phyloP scores from a whole-genome alignment of 2,329 filamentous ascomycete species.

The Escovopsis sp. region DNA sequence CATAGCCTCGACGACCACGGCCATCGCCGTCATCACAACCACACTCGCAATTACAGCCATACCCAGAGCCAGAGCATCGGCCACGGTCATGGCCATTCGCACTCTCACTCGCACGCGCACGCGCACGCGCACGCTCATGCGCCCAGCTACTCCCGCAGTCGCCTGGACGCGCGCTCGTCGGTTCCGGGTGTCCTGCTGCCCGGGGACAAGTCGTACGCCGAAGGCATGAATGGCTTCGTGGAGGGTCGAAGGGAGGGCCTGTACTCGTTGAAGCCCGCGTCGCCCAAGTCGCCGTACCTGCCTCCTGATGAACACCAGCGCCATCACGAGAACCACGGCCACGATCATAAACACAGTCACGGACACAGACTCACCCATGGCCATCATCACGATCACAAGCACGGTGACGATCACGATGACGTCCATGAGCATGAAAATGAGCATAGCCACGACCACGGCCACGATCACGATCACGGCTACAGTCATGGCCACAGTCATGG shows the following conservation, averaged over 20 bases:
- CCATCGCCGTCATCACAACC: conserved; percentile 13
- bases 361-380: conserved; percentile 8
- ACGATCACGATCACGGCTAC: conserved; percentile 13
- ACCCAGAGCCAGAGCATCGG: conserved; percentile 14
- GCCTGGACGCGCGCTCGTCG: conserved; percentile 17
- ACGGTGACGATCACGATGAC: conserved; percentile 10
- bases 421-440: conserved; percentile 8
- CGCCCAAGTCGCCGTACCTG: conserved; percentile 14
- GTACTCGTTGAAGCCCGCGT: conserved; percentile 19
- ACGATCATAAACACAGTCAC: conserved; percentile 17
- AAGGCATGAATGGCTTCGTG: conserved; percentile 25
- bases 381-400: conserved; percentile 12
- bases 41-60: conserved; percentile 13
- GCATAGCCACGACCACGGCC: conserved; percentile 16
- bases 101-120: conserved; percentile 7
- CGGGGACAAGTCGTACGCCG: conserved; percentile 19
- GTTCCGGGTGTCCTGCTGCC: conserved; percentile 14
- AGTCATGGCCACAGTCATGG: conserved; percentile 9
- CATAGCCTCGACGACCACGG: conserved; percentile 7
- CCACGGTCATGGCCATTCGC: conserved; percentile 14
- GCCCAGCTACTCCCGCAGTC: conserved; percentile 16
- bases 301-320: conserved; percentile 8
- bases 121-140: conserved; percentile 13
- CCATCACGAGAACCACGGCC: conserved; percentile 5
- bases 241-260: conserved; percentile 25